These are phyloP conservation scores for Stachybotrys chartarum DNA, from an alignment of 2,329 filamentous ascomycete genomes.

Conservation along the genomic window DNA sequence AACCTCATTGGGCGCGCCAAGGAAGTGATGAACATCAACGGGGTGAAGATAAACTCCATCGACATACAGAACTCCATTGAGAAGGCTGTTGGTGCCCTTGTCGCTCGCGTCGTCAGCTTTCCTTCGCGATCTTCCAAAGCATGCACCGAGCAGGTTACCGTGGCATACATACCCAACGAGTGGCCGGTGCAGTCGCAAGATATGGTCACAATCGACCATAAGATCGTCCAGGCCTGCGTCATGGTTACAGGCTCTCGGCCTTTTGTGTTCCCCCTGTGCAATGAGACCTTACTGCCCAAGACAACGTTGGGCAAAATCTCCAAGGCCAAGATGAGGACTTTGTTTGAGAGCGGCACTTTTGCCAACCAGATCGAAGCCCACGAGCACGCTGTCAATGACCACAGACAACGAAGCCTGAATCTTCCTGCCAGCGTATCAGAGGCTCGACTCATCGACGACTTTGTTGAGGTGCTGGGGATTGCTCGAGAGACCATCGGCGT, in stretches of 20 bases:
- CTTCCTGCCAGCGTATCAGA: slow-evolving; percentile 8
- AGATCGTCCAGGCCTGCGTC: slow-evolving; percentile 1
- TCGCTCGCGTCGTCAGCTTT: slow-evolving; percentile 28
- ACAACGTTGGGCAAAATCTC: slow-evolving; percentile 34
- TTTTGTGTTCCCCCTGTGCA: slow-evolving; percentile 1
- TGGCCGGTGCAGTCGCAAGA: background rate
- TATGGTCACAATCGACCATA: slow-evolving; percentile 1
- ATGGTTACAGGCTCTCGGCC: background rate
- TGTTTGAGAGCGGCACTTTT: slow-evolving; percentile 3
- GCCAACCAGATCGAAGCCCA: background rate
- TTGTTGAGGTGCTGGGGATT: background rate
- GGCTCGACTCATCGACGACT: slow-evolving; percentile 1
- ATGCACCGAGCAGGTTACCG: slow-evolving; percentile 28
- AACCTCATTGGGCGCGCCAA: slow-evolving; percentile 29
- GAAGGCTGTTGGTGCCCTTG: slow-evolving; percentile 5
- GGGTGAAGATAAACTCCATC: slow-evolving; percentile 29
- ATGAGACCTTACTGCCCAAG: slow-evolving; percentile 1
- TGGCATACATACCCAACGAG: slow-evolving; percentile 23
- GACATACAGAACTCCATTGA: slow-evolving; percentile 33
- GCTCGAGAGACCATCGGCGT: slow-evolving; percentile 5
- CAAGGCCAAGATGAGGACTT: slow-evolving; percentile 21
- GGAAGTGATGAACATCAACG: slow-evolving; percentile 39
- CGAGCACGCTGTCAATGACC: background rate
- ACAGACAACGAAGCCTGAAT: slow-evolving; percentile 5
- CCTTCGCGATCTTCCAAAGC: slow-evolving; percentile 7